phyloP scores from a whole-genome alignment of 202 grass and related monocot species.

The Saccharum hybrid region DNA sequence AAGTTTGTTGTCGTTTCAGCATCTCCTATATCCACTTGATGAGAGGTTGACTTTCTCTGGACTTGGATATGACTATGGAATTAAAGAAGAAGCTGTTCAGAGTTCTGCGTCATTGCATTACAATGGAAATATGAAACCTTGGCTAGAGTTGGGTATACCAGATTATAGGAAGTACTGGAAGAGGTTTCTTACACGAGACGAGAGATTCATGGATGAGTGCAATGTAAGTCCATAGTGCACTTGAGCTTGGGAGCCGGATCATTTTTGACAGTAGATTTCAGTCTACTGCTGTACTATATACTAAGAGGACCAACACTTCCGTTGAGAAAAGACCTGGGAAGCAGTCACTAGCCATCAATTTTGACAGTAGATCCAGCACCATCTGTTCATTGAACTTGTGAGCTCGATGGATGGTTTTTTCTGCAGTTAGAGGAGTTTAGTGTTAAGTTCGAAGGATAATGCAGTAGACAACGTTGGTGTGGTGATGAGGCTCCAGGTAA shows the following conservation, averaged over 20 bases:
- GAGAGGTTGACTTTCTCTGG: conserved; percentile 69
- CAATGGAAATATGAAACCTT: conserved; percentile 96
- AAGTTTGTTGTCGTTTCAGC: conserved; percentile 83
- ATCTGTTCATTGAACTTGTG: conserved; percentile 72
- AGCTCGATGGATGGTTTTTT: conserved; percentile 54
- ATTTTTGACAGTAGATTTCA: conserved; percentile 55
- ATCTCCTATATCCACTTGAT: conserved; percentile 81
- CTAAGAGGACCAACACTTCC: conserved; percentile 38
- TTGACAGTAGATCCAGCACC: conserved; percentile 72
- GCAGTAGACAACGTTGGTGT: conserved; percentile 46
- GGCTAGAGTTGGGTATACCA: conserved; percentile 93
- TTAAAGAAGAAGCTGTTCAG: conserved; percentile 49
- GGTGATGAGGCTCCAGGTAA: conserved; percentile 51
- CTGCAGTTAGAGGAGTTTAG: conserved; percentile 61
- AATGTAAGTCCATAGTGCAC: conserved; percentile 80
- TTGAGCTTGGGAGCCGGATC: conserved; percentile 43
- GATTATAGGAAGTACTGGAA: conserved; percentile 91
- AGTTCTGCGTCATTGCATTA: conserved; percentile 78
- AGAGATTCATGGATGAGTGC: conserved; percentile 92
- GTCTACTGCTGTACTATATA: conserved; percentile 68
- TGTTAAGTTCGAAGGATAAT: conserved; percentile 61
- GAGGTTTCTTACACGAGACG: conserved; percentile 74
- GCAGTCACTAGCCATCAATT: conserved; percentile 58
- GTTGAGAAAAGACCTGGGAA: conserved; percentile 44
- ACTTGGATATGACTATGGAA: conserved; percentile 78